Conservation (phyloP, 164 flowering plant genomes). For the Amborella trichopoda region DNA sequence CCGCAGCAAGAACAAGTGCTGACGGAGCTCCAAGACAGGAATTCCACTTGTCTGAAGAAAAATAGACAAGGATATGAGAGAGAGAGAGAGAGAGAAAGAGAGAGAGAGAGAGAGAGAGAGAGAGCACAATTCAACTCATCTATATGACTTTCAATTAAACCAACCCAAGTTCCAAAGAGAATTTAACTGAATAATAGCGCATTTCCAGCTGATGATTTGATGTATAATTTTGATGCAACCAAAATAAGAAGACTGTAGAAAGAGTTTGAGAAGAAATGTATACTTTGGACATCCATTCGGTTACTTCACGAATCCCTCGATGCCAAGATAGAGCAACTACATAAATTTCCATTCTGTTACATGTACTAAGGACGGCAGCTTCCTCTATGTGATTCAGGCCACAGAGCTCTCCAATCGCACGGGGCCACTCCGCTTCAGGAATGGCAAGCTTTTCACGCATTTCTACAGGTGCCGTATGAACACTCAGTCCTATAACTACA, state of each 20-base stretch:
- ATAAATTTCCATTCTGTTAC: slow-evolving; percentile 92
- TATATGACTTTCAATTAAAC: too few species aligned
- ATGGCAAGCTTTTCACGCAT: slow-evolving; percentile 93
- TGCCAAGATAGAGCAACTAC: slow-evolving; percentile 88
- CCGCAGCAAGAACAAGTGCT: slow-evolving; percentile 70
- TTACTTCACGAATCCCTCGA: slow-evolving; percentile 89
- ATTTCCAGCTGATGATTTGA: too few species aligned
- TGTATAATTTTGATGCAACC: too few species aligned
- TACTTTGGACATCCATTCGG: slow-evolving; percentile 98
- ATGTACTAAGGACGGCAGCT: slow-evolving; percentile 95
- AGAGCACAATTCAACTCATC: too few species aligned
- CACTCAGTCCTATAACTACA: slow-evolving; percentile 77
- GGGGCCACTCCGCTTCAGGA: slow-evolving; percentile 96
- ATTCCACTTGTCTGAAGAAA: slow-evolving; percentile 76
- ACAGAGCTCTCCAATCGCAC: slow-evolving; percentile 81
- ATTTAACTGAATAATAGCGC: too few species aligned
- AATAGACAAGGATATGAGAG: background rate
- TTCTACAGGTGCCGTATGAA: slow-evolving; percentile 86
- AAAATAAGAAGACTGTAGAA: too few species aligned
- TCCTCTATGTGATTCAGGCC: slow-evolving; percentile 82
- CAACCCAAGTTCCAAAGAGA: too few species aligned
- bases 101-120: too few species aligned
- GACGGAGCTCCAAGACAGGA: slow-evolving; percentile 60
- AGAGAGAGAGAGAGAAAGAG: too few species aligned
- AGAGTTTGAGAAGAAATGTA: background rate